Evolutionary conservation across 345 rosid species (phyloP).

Genomic region (Pugionium cornutum): DNA sequence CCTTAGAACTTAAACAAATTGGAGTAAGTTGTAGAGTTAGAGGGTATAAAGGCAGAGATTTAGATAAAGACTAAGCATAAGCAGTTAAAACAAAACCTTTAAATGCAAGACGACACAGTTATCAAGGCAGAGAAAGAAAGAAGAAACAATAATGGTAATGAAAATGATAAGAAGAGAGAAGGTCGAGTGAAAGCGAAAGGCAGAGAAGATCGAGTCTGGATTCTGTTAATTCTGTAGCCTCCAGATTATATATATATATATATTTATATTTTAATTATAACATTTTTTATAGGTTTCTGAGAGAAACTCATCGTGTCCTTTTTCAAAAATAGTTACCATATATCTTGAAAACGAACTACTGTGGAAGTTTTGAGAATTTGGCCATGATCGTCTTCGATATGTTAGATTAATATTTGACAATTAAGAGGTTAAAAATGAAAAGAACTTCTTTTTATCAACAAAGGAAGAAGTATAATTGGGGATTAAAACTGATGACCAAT

Average conservation of each 20-base stretch:
- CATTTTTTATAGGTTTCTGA: conserved; percentile 7
- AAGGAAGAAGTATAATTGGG: too few species aligned
- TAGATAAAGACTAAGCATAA: conserved; percentile 36
- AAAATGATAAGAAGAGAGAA: conserved; percentile 43
- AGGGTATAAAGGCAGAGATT: conserved; percentile 23
- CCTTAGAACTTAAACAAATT: conserved; percentile 2
- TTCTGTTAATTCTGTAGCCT: conserved; percentile 25
- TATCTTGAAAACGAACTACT: neutral
- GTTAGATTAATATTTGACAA: too few species aligned
- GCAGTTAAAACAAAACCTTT: conserved; percentile 32
- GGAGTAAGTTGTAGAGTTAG: conserved; percentile 18
- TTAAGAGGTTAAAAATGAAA: too few species aligned
- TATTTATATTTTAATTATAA: neutral
- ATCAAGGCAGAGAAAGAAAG: conserved; percentile 40
- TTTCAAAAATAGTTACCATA: conserved; percentile 4
- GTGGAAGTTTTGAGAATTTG: too few species aligned
- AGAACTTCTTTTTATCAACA: too few species aligned
- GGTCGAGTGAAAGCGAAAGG: conserved; percentile 52
- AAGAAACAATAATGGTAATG: conserved; percentile 43
- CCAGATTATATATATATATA: neutral
- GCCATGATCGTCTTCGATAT: too few species aligned
- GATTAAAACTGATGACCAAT: too few species aligned
- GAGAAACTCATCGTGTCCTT: conserved; percentile 3
- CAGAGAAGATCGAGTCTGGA: conserved; percentile 15
- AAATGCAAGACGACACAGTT: conserved; percentile 51